Evolutionary conservation across 257 asterid genomes (phyloP).

Genomic region (Primulina huaijiensis): DNA sequence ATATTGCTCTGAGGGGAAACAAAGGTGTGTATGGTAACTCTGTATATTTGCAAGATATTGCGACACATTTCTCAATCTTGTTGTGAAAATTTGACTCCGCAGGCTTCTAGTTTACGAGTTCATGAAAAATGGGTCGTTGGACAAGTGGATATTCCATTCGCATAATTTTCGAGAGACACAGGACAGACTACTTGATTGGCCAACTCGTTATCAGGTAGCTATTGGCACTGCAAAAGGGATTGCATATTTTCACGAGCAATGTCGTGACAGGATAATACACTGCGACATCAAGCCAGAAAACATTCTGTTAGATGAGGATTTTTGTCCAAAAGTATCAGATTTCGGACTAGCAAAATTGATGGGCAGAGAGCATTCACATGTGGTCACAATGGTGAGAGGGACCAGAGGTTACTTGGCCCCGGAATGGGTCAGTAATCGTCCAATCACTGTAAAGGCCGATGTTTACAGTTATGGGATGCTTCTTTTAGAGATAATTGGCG

Average conservation of each 20-base stretch:
- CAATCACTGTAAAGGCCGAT: conserved; percentile 85
- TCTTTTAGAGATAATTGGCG: conserved; percentile 77
- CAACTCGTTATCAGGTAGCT: conserved; percentile 71
- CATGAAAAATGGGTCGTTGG: conserved; percentile 87
- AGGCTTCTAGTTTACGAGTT: conserved; percentile 94
- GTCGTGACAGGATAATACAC: conserved; percentile 79
- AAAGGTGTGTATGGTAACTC: conserved; percentile 38
- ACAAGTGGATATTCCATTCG: conserved; percentile 82
- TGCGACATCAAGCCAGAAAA: conserved; percentile 94
- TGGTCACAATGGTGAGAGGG: conserved; percentile 81
- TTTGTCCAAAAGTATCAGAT: conserved; percentile 87
- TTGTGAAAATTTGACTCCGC: conserved; percentile 19
- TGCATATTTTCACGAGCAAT: conserved; percentile 91
- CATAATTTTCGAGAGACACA: conserved; percentile 28
- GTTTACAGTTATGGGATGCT: conserved; percentile 96
- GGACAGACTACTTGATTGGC: conserved; percentile 52
- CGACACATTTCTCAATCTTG: background rate
- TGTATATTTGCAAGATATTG: background rate
- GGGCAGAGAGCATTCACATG: conserved; percentile 92
- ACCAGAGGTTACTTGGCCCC: conserved; percentile 91
- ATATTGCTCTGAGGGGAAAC: conserved; percentile 74
- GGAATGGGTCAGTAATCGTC: conserved; percentile 84
- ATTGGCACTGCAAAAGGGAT: conserved; percentile 84
- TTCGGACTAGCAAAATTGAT: conserved; percentile 88
- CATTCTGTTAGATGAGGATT: conserved; percentile 74